phyloP scores from a whole-genome alignment of 2,329 filamentous ascomycete species.

The Colletotrichum sp. region DNA sequence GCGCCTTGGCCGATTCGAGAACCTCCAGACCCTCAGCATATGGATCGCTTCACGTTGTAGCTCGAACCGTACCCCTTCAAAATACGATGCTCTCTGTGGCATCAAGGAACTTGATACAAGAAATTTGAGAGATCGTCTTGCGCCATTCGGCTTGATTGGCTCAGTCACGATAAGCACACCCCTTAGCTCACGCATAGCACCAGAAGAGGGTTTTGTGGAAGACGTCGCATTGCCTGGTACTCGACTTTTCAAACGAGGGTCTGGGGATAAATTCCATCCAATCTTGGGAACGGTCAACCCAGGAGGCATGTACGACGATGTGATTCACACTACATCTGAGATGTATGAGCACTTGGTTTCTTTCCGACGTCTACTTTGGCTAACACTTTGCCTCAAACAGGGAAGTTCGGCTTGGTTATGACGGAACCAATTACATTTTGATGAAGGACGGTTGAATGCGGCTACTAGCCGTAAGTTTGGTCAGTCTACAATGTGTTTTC shows the following conservation, averaged over 20 bases:
- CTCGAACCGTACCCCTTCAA: neutral
- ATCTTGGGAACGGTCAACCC: neutral
- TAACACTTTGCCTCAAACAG: too few species aligned
- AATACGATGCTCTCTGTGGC: neutral
- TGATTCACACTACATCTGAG: neutral
- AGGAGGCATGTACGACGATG: neutral
- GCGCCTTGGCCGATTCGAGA: neutral
- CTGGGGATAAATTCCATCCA: neutral
- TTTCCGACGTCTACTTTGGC: too few species aligned
- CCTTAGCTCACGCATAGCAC: neutral
- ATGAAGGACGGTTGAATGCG: too few species aligned
- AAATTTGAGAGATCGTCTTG: neutral
- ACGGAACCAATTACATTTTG: too few species aligned
- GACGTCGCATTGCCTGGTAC: neutral
- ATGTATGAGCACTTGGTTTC: too few species aligned
- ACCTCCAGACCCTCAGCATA: neutral
- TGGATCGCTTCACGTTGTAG: neutral
- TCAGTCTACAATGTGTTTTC: too few species aligned
- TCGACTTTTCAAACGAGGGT: neutral
- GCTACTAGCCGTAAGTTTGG: too few species aligned
- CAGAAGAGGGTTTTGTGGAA: neutral
- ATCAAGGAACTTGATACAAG: neutral
- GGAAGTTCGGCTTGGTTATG: too few species aligned
- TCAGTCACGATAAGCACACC: neutral
- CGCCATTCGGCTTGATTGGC: neutral